A percentile compares a stretch with the other conserved stretches of the same genome.
Evolutionary conservation across 257 asterid genomes (phyloP).

Genomic region (Primulina tabacum): DNA sequence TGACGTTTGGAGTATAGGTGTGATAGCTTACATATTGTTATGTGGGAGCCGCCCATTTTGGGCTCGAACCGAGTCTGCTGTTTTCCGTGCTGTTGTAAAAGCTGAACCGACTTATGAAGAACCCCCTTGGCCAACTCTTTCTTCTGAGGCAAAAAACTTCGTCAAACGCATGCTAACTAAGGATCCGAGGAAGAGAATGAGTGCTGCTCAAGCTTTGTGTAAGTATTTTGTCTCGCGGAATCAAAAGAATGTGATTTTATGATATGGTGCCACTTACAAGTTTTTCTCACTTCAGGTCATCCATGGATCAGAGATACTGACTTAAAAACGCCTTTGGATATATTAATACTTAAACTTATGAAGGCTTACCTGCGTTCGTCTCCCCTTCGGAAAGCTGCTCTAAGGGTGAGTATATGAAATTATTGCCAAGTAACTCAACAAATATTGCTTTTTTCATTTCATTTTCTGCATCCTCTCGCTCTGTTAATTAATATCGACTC

Average conservation of each 20-base stretch:
- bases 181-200: slow-evolving; percentile 94
- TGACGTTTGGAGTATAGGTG: slow-evolving; percentile 96
- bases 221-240: slow-evolving; percentile 29
- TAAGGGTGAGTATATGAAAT: slow-evolving; percentile 52
- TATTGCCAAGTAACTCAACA: neutral
- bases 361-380: slow-evolving; percentile 89
- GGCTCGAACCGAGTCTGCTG: slow-evolving; percentile 95
- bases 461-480: neutral
- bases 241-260: neutral
- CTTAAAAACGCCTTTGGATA: slow-evolving; percentile 71
- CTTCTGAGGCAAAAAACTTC: slow-evolving; percentile 80
- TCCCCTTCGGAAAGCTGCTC: slow-evolving; percentile 90
- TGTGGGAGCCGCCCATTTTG: slow-evolving; percentile 96
- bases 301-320: slow-evolving; percentile 73
- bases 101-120: slow-evolving; percentile 85
- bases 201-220: slow-evolving; percentile 94
- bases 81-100: slow-evolving; percentile 84
- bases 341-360: slow-evolving; percentile 75
- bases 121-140: slow-evolving; percentile 84
- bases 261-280: slow-evolving; percentile 13
- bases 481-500: neutral
- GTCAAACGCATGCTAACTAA: slow-evolving; percentile 71
- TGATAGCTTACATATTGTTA: slow-evolving; percentile 71
- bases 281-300: slow-evolving; percentile 66
- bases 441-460: neutral